phyloP scores from a whole-genome alignment of 352 stramenopile genomes.

The Halophytophthora polymorphica region DNA sequence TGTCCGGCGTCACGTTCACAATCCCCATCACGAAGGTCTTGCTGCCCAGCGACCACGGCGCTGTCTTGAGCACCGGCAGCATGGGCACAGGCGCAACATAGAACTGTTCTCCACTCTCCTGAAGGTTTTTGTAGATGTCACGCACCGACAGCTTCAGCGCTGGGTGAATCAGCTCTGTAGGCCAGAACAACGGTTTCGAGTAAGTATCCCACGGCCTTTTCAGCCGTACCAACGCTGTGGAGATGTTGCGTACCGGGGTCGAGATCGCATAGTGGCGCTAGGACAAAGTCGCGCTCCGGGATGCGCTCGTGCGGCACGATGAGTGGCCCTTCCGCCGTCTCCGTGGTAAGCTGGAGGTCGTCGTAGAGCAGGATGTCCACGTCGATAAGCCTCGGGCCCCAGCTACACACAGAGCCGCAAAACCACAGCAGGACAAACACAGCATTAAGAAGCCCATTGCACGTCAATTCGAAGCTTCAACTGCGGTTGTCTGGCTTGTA shows the following conservation, averaged over 20 bases:
- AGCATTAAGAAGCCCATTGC: background rate
- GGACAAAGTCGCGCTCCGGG: slow-evolving; percentile 95
- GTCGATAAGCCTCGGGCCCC: slow-evolving; percentile 92
- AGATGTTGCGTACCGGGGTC: slow-evolving; percentile 34
- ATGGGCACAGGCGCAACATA: slow-evolving; percentile 48
- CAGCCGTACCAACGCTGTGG: background rate
- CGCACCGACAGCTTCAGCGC: slow-evolving; percentile 66
- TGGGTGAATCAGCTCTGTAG: slow-evolving; percentile 80
- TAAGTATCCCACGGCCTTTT: slow-evolving; percentile 1
- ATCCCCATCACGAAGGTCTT: slow-evolving; percentile 97
- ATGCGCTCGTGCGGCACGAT: slow-evolving; percentile 94
- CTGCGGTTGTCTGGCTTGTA: slow-evolving; percentile 1
- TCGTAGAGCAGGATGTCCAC: slow-evolving; percentile 96
- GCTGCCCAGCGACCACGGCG: slow-evolving; percentile 39
- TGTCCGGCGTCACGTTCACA: slow-evolving; percentile 98
- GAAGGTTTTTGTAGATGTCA: slow-evolving; percentile 55
- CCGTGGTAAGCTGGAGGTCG: slow-evolving; percentile 57
- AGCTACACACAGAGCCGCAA: slow-evolving; percentile 40
- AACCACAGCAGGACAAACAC: slow-evolving; percentile 1
- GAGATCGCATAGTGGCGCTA: slow-evolving; percentile 94
- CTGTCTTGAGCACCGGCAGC: slow-evolving; percentile 44
- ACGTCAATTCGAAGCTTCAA: background rate
- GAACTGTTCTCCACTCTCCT: slow-evolving; percentile 15
- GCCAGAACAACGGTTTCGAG: background rate
- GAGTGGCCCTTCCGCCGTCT: slow-evolving; percentile 72